phyloP scores from a whole-genome alignment of 805 yeast genomes.

The Candida ortonii region DNA sequence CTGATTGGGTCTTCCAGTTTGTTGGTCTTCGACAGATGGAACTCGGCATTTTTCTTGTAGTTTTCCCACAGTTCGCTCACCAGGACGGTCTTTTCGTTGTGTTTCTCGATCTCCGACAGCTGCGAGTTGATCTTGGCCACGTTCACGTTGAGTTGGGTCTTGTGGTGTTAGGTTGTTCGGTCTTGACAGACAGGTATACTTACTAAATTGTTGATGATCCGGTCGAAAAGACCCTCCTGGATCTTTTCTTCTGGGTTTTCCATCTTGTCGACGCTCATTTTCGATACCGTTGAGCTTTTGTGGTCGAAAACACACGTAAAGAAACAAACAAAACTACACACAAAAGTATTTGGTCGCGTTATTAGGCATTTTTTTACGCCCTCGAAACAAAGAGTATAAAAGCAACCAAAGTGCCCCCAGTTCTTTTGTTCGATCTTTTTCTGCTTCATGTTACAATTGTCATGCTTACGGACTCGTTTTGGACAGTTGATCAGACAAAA shows the following conservation, averaged over 20 bases:
- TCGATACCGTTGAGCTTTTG: too few species aligned
- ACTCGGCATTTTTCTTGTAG: conserved; percentile 66
- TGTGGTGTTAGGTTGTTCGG: conserved; percentile 6
- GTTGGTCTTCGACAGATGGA: conserved; percentile 64
- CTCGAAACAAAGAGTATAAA: too few species aligned
- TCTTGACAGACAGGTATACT: conserved; percentile 30
- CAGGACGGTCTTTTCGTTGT: conserved; percentile 66
- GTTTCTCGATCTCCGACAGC: conserved; percentile 58
- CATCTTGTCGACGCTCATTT: conserved; percentile 40
- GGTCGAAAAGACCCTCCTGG: conserved; percentile 68
- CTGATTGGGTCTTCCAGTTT: conserved; percentile 42
- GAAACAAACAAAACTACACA: too few species aligned
- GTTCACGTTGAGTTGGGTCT: conserved; percentile 73
- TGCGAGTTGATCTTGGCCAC: conserved; percentile 61
- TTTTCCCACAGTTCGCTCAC: conserved; percentile 78
- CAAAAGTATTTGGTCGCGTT: too few species aligned
- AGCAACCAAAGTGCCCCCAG: too few species aligned
- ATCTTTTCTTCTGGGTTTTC: conserved; percentile 85
- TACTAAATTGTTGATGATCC: conserved; percentile 76
- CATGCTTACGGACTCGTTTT: too few species aligned
- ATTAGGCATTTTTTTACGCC: too few species aligned
- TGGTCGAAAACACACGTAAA: too few species aligned
- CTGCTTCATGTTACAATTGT: neutral
- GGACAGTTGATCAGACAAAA: neutral
- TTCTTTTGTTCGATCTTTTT: too few species aligned